Evolutionary conservation across 2,329 filamentous ascomycete genomes (phyloP).

Genomic region (Aureobasidium musti): DNA sequence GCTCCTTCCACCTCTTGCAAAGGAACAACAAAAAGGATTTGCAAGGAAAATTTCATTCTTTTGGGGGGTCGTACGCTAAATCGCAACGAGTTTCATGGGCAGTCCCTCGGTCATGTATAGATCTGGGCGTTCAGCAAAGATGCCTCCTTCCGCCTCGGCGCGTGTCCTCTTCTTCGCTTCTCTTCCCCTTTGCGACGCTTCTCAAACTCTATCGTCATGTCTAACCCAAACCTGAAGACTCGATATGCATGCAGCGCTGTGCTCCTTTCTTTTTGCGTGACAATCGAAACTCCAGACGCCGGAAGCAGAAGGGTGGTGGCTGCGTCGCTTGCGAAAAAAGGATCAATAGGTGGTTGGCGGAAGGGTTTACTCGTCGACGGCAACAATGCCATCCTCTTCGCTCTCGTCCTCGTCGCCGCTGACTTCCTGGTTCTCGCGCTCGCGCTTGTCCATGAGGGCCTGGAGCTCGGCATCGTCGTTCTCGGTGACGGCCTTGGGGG

Average conservation of each 20-base stretch:
- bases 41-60: constrained; percentile 28
- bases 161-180: constrained; percentile 14
- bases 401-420: constrained; percentile 96
- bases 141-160: constrained; percentile 21
- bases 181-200: neutral
- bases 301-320: constrained; percentile 15
- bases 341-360: constrained; percentile 15
- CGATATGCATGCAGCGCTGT: constrained; percentile 26
- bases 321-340: neutral
- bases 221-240: constrained; percentile 20
- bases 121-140: constrained; percentile 23
- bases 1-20: constrained; percentile 5
- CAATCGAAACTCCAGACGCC: constrained; percentile 25
- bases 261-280: constrained; percentile 19
- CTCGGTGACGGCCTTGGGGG: constrained; percentile 97
- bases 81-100: constrained; percentile 20
- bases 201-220: constrained; percentile 13
- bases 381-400: constrained; percentile 82
- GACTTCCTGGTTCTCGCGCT: constrained; percentile 96
- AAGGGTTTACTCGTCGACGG: constrained; percentile 40
- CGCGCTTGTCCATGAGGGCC: constrained; percentile 98
- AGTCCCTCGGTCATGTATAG: constrained; percentile 15
- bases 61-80: constrained; percentile 27
- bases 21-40: neutral
- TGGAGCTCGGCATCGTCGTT: constrained; percentile 96